A percentile compares a stretch with the other conserved stretches of the same genome.
These are phyloP conservation scores for Thalia dealbata DNA, from an alignment of 176 grass and related monocot species.

Conservation along the genomic window DNA sequence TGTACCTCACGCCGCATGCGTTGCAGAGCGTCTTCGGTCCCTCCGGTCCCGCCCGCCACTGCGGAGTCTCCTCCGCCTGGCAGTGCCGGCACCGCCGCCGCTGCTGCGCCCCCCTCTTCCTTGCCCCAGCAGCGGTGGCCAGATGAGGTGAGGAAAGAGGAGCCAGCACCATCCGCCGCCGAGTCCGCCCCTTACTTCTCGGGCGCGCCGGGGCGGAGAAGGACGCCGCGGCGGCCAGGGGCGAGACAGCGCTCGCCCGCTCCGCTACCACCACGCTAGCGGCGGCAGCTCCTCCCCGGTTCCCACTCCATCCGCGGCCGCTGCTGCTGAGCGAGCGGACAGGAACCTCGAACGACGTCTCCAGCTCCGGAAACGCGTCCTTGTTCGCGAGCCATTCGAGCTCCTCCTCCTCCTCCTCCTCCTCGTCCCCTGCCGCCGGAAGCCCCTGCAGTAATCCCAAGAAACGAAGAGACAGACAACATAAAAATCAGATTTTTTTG, in stretches of 20 bases:
- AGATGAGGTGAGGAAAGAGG: neutral
- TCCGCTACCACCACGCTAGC: neutral
- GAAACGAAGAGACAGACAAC: conserved; percentile 2
- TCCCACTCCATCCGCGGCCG: neutral
- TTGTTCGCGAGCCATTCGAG: conserved; percentile 76
- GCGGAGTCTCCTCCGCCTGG: conserved; percentile 29
- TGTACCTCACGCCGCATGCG: conserved; percentile 41
- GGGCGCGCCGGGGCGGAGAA: conserved; percentile 29
- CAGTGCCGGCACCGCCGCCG: conserved; percentile 33
- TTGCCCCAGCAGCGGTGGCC: neutral
- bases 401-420: conserved; percentile 47
- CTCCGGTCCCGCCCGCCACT: conserved; percentile 40
- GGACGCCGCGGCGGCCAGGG: neutral
- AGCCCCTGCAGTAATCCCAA: conserved; percentile 27
- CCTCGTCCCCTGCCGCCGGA: conserved; percentile 21
- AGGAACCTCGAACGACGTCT: conserved; percentile 33
- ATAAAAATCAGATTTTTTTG: conserved; percentile 1
- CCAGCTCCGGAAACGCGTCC: conserved; percentile 68
- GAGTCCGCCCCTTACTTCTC: conserved; percentile 38
- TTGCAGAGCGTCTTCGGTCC: conserved; percentile 55
- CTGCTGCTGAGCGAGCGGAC: neutral
- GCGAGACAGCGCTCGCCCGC: neutral
- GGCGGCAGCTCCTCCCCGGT: neutral
- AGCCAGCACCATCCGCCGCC: neutral
- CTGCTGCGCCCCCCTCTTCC: neutral